Percentiles rank a stretch among this genome's conserved stretches.
Evolutionary conservation across 2,329 filamentous ascomycete species (phyloP).

Genomic region (Talaromyces sp.): DNA sequence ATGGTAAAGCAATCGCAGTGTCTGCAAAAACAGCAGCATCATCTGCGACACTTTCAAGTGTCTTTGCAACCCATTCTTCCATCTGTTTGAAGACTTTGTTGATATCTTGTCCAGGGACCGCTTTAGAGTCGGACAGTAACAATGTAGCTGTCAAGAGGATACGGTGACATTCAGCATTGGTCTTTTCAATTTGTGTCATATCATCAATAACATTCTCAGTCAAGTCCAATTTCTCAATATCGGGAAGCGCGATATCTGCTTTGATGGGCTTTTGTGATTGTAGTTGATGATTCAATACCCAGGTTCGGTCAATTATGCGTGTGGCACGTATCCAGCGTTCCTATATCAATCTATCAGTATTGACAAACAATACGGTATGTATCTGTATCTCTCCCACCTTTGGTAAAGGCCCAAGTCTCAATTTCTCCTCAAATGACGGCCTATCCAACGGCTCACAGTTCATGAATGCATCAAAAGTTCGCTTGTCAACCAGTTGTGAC

Average conservation of each 20-base stretch:
- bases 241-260: conserved; percentile 27
- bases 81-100: conserved; percentile 28
- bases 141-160: conserved; percentile 33
- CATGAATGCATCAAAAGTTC: conserved; percentile 40
- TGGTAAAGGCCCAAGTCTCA: conserved; percentile 39
- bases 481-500: conserved; percentile 32
- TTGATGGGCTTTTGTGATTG: conserved; percentile 31
- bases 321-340: conserved; percentile 35
- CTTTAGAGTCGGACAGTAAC: conserved; percentile 34
- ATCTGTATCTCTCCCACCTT: conserved; percentile 26
- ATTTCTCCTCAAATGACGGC: conserved; percentile 35
- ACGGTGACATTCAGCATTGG: conserved; percentile 31
- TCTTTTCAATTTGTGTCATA: conserved; percentile 36
- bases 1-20: conserved; percentile 26
- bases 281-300: conserved; percentile 32
- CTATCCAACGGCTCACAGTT: conserved; percentile 36
- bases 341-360: conserved; percentile 28
- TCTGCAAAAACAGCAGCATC: conserved; percentile 24
- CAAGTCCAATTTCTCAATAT: conserved; percentile 25
- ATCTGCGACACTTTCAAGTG: conserved; percentile 23
- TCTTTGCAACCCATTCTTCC: conserved; percentile 32
- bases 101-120: conserved; percentile 27
- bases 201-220: conserved; percentile 31
- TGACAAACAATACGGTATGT: background rate
- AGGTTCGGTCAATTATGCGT: conserved; percentile 34